phyloP scores from a whole-genome alignment of 306 rosid genomes.

The Cicer arietinum region DNA sequence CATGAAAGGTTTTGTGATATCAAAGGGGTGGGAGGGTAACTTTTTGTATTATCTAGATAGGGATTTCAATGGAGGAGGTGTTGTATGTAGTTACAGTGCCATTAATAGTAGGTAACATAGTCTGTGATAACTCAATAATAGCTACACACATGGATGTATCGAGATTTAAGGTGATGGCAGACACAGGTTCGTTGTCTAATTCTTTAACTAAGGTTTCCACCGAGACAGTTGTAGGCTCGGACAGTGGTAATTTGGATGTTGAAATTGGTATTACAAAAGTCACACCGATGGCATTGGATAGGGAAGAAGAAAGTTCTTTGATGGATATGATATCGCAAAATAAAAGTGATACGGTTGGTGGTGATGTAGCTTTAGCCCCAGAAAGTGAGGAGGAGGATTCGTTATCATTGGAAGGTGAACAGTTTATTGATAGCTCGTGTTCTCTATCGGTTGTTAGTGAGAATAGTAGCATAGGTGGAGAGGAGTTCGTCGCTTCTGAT shows the following conservation, averaged over 20 bases:
- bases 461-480: constrained; percentile 77
- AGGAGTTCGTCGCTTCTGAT: constrained; percentile 66
- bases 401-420: constrained; percentile 76
- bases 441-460: constrained; percentile 76
- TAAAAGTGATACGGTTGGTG: constrained; percentile 47
- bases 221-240: constrained; percentile 50
- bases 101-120: constrained; percentile 77
- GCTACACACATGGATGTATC: constrained; percentile 70
- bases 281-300: constrained; percentile 49
- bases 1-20: constrained; percentile 70
- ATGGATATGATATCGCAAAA: constrained; percentile 61
- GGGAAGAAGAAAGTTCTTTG: constrained; percentile 46
- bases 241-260: constrained; percentile 54
- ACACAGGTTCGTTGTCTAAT: constrained; percentile 61
- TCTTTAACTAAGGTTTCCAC: constrained; percentile 59
- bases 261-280: constrained; percentile 47
- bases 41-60: constrained; percentile 63
- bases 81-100: constrained; percentile 67
- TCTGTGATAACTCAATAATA: constrained; percentile 69
- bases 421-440: constrained; percentile 70
- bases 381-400: constrained; percentile 82
- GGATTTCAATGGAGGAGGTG: constrained; percentile 85
- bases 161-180: constrained; percentile 73
- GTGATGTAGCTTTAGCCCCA: constrained; percentile 44
- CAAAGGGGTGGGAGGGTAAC: constrained; percentile 65